A percentile compares a stretch with the other conserved stretches of the same genome.
These are phyloP conservation scores for Coemansia sp. DNA, from an alignment of 192 early-diverging fungal genomes.

Conservation along the genomic window DNA sequence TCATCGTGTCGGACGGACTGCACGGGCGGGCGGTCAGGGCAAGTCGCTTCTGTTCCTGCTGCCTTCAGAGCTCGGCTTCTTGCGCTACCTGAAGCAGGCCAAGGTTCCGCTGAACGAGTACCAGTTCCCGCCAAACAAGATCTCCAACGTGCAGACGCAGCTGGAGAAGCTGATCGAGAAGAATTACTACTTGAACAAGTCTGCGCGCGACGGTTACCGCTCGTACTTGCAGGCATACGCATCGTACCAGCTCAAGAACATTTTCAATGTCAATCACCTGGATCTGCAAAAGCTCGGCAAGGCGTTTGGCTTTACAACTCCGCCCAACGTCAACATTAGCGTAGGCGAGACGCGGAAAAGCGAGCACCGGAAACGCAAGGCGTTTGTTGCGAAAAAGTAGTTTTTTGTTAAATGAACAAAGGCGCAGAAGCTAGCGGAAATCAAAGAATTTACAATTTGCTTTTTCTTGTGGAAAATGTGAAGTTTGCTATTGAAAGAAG, in stretches of 20 bases:
- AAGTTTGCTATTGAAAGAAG: slow-evolving; percentile 1
- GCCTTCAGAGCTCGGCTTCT: slow-evolving; percentile 91
- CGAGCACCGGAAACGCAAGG: slow-evolving; percentile 55
- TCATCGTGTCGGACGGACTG: slow-evolving; percentile 94
- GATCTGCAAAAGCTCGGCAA: slow-evolving; percentile 90
- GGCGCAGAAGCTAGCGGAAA: too few species aligned
- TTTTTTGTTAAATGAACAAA: too few species aligned
- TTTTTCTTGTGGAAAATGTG: slow-evolving; percentile 4
- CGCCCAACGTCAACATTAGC: slow-evolving; percentile 85
- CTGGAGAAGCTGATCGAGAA: slow-evolving; percentile 96
- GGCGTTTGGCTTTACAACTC: slow-evolving; percentile 94
- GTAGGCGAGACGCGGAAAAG: slow-evolving; percentile 49
- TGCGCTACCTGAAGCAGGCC: slow-evolving; percentile 96
- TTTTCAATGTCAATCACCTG: slow-evolving; percentile 88
- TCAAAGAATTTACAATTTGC: not conserved
- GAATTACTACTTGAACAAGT: slow-evolving; percentile 97
- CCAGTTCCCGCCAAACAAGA: slow-evolving; percentile 92
- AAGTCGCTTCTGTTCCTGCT: slow-evolving; percentile 94
- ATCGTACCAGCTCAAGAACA: slow-evolving; percentile 92
- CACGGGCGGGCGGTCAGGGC: slow-evolving; percentile 85
- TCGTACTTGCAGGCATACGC: slow-evolving; percentile 96
- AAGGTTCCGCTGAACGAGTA: slow-evolving; percentile 99
- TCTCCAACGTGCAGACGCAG: slow-evolving; percentile 95
- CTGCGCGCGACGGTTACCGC: slow-evolving; percentile 93
- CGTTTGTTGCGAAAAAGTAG: slow-evolving; percentile 26